Evolutionary conservation across 1,284 basidiomycete species (phyloP), one percentile per base, ranked within the genome.

Genomic region (Pascua sp.): DNA sequence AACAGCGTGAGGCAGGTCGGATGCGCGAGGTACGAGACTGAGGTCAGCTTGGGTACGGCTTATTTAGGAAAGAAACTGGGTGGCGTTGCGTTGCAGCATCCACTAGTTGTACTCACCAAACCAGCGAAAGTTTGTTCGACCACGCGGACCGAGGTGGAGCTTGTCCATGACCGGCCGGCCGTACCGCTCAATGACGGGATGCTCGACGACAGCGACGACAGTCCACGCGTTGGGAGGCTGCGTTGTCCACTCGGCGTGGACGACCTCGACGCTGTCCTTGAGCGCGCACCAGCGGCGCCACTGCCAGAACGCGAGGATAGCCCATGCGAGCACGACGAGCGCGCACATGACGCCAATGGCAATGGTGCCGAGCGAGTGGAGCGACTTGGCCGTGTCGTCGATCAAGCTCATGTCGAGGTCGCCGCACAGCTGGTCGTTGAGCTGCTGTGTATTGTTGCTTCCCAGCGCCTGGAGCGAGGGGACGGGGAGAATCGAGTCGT

Each of bases 1-100:
- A 98, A 86, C 68, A 91, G 88, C 0, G 89, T 88, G 43, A 96
- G 82, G 1, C 90, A 91, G 0, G 91, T 89, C 2, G 91, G 86
- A 69, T 97, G 90, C 70, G 90, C 89, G 59, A 97, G 81, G 77
- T 95, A 97, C 64, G 89, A 83, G 63, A 91, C 74, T 78, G 38
- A 11, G 37, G 16, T 47, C 1, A 17, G 11, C 15, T 12, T 47
- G n/a, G 16, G 8, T n/a, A n/a, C n/a, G n/a, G n/a, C n/a, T n/a
- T n/a, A n/a, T n/a, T n/a, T n/a, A n/a, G n/a, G n/a, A n/a, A n/a
- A 42, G 3, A 32, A 4, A 32, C 24, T 32, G 24, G 24, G 4
- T 3, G 4, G 24, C 24, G 7, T 7, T 32, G 24, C 4, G 24
- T 7, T 32, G 24, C 24, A 32, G 24, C 24, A 4, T 32, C 4